Conservation (phyloP, 1,284 basidiomycete genomes). For the Tylopilus sp. region DNA sequence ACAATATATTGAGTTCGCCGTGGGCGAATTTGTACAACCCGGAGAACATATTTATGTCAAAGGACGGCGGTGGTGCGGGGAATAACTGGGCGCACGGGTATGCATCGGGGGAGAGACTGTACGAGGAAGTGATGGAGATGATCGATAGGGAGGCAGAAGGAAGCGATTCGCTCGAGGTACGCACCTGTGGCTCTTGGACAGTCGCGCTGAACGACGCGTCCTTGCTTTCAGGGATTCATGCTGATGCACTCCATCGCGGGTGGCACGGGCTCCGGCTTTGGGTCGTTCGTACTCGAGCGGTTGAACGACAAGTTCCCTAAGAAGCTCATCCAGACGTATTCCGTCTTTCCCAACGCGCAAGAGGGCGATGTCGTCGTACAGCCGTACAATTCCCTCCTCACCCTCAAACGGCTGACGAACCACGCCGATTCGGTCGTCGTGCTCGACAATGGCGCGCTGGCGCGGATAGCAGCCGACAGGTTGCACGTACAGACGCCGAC, state of each 20-base stretch:
- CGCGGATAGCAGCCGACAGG: constrained; percentile 92
- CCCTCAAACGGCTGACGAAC: constrained; percentile 94
- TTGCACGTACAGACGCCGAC: constrained; percentile 92
- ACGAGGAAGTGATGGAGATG: constrained; percentile 99
- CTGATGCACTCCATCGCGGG: constrained; percentile 99
- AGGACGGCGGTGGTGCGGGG: constrained; percentile 97
- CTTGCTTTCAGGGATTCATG: constrained; percentile 89
- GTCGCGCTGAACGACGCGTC: neutral
- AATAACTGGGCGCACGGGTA: constrained; percentile 99
- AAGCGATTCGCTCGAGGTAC: constrained; percentile 95
- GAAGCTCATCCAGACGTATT: constrained; percentile 99
- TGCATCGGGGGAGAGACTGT: constrained; percentile 89
- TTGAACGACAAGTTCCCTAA: constrained; percentile 99
- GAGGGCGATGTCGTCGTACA: constrained; percentile 97
- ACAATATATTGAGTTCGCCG: constrained; percentile 93
- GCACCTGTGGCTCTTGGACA: constrained; percentile 55
- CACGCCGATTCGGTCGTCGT: constrained; percentile 99
- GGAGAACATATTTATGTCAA: constrained; percentile 96
- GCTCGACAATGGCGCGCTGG: constrained; percentile 95
- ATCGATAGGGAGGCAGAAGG: constrained; percentile 98
- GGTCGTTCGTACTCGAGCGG: constrained; percentile 96
- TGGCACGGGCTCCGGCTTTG: constrained; percentile 97
- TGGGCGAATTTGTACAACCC: constrained; percentile 97
- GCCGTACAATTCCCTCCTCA: constrained; percentile 97
- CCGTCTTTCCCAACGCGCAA: constrained; percentile 95